A percentile compares a stretch with the other conserved stretches of the same genome.
Evolutionary conservation across 2,329 filamentous ascomycete genomes (phyloP).

Genomic region (Salinomyces thailandicus): DNA sequence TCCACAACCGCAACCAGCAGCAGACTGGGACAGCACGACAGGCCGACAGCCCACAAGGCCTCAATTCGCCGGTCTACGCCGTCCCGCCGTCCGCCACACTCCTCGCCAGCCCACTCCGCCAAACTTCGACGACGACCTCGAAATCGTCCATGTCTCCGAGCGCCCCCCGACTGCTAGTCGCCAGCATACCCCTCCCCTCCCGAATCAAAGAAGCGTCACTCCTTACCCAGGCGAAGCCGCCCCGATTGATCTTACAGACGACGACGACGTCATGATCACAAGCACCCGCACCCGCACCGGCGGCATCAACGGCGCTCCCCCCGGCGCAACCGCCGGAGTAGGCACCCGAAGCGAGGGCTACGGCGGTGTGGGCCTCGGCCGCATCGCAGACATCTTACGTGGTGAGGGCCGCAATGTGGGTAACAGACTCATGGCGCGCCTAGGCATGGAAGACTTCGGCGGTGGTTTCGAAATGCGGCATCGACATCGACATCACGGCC

Average conservation of each 20-base stretch:
- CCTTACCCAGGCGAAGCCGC: constrained; percentile 15
- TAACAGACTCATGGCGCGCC: neutral
- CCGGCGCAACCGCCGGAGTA: constrained; percentile 14
- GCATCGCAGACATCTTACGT: constrained; percentile 7
- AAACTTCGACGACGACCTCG: constrained; percentile 7
- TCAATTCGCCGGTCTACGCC: constrained; percentile 6
- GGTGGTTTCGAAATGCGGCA: neutral
- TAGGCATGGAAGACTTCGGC: neutral
- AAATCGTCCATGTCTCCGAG: constrained; percentile 10
- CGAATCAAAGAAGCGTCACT: constrained; percentile 11
- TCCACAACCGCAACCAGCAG: neutral
- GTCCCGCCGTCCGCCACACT: neutral
- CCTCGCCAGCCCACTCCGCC: constrained; percentile 1
- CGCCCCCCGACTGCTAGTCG: constrained; percentile 10
- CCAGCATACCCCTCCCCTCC: constrained; percentile 5
- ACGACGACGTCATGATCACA: constrained; percentile 23
- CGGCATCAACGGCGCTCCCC: constrained; percentile 16
- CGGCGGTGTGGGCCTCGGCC: constrained; percentile 4
- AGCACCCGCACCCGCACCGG: constrained; percentile 11
- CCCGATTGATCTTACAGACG: constrained; percentile 26
- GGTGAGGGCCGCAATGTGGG: neutral
- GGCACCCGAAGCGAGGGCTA: constrained; percentile 12
- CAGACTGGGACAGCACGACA: too few species aligned
- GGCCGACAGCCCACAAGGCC: constrained; percentile 1
- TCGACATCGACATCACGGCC: neutral